Base-by-base conservation (phyloP, 305 asterid species). In the Nicotiana rustica region DNA sequence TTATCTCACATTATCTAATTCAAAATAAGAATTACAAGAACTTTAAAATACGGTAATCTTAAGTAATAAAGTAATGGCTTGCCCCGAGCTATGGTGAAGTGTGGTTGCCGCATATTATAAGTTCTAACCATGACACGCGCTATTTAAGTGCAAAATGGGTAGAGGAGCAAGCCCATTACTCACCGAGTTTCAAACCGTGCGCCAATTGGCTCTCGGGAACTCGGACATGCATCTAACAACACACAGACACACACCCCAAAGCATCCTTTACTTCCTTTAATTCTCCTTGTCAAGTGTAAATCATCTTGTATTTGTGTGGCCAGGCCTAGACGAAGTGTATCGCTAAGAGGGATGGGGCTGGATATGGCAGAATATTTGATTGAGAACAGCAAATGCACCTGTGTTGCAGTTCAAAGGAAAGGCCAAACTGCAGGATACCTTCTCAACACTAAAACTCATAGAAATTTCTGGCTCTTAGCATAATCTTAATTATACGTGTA, bases 391-490 rank as follows among this genome's bases (percentile, higher is more conserved):
- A 90, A 92, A 69, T 93, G 96, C 83, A 90, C 88, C 66, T 92
- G 97, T 67, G 93, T 92, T 66, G 96, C 91, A 66, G 96, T 92
- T 41, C 95, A 92, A 88, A 93, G 87, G 86, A 91, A 92, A 87
- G 91, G 91, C 73, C 96, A 89, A 85, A 89, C 82, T 38, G 96
- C 89, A 61, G 96, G 96, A 81, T 91, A 90, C 81, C 85, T 93
- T 66, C 93, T 93, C 70, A 90, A 87, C 85, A 89, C 93, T 84
- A 92, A 90, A 86, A 86, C 88, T 10, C 92, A 86, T 9, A 93
- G 86, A 82, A 93, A 93, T 85, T 92, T 93, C 90, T 93, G 96
- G 96, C 91, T 92, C 36, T 87, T 92, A 87, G 97, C 98, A 64
- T 93, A 83, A 85, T 49, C 15, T 19, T 75, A 14, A 52, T 0